A percentile compares a stretch with the other conserved stretches of the same genome.
Evolutionary conservation across 306 rosid genomes (phyloP).

Genomic region (Begonia fuchsioides): DNA sequence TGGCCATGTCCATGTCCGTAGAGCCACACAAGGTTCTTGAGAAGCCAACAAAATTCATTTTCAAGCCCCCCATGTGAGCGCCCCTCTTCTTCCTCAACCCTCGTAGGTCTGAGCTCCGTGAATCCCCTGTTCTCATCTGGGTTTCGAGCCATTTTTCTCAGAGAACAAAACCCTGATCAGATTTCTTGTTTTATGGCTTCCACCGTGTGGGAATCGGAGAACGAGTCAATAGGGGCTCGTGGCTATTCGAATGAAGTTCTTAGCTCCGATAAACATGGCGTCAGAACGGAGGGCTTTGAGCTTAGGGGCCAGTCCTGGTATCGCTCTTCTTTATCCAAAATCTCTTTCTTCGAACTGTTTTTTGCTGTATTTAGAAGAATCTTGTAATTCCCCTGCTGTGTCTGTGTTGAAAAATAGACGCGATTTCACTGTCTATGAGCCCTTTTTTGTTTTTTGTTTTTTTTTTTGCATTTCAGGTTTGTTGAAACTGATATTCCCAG

Average conservation of each 20-base stretch:
- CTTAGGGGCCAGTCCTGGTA: slow-evolving; percentile 84
- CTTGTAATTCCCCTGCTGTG: too few relatives aligned
- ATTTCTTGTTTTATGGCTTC: slow-evolving; percentile 10
- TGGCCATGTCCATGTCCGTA: too few relatives aligned
- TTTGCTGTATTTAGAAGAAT: too few relatives aligned
- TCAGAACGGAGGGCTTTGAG: slow-evolving; percentile 80
- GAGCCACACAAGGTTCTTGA: slow-evolving; percentile 3
- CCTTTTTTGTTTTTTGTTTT: too few relatives aligned
- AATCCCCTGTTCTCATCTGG: slow-evolving; percentile 4
- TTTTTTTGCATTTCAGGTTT: slow-evolving; percentile 25
- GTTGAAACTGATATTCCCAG: slow-evolving; percentile 93
- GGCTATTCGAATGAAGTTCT: slow-evolving; percentile 53
- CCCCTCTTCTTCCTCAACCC: slow-evolving; percentile 12
- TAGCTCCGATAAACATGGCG: slow-evolving; percentile 47
- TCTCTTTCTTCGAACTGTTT: background rate
- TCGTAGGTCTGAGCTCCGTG: background rate
- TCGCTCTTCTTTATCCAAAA: background rate
- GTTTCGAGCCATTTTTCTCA: slow-evolving; percentile 11
- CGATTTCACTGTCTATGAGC: too few relatives aligned
- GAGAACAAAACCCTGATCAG: slow-evolving; percentile 1
- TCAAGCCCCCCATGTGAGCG: slow-evolving; percentile 70
- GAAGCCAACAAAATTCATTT: slow-evolving; percentile 54
- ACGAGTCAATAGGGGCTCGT: slow-evolving; percentile 36
- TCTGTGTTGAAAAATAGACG: too few relatives aligned
- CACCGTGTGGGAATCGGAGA: slow-evolving; percentile 95